phyloP scores from a whole-genome alignment of 1,139 yeast species.

The Yamadazyma songkhlaensis region DNA sequence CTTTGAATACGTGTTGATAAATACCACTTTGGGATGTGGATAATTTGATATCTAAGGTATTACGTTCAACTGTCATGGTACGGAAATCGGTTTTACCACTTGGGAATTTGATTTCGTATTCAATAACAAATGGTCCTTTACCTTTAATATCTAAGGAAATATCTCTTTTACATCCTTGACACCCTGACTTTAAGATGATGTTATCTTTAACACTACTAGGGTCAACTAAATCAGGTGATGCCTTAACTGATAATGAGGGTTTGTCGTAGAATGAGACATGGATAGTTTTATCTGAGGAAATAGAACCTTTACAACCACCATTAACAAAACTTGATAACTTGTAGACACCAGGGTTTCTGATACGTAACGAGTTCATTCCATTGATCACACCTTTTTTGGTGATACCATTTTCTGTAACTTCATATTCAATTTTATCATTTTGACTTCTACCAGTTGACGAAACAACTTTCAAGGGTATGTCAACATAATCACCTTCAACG shows the following conservation, averaged over 20 bases:
- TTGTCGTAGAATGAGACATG: slow-evolving; percentile 50
- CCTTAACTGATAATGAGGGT: slow-evolving; percentile 45
- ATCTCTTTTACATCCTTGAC: slow-evolving; percentile 29
- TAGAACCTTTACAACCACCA: slow-evolving; percentile 66
- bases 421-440: slow-evolving; percentile 27
- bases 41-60: slow-evolving; percentile 25
- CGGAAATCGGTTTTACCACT: slow-evolving; percentile 42
- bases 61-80: slow-evolving; percentile 29
- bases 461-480: slow-evolving; percentile 52
- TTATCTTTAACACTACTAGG: slow-evolving; percentile 4
- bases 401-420: slow-evolving; percentile 9
- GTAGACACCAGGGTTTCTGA: slow-evolving; percentile 62
- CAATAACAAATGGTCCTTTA: slow-evolving; percentile 68
- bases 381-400: slow-evolving; percentile 24
- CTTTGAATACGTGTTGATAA: slow-evolving; percentile 59
- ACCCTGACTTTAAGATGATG: slow-evolving; percentile 29
- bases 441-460: slow-evolving; percentile 27
- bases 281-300: slow-evolving; percentile 34
- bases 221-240: slow-evolving; percentile 19
- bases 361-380: slow-evolving; percentile 40
- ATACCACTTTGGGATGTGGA: slow-evolving; percentile 48
- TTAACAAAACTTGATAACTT: slow-evolving; percentile 57
- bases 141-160: slow-evolving; percentile 44
- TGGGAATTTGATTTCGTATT: slow-evolving; percentile 65
- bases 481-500: slow-evolving; percentile 59